Base-by-base conservation (phyloP, 2,329 filamentous ascomycete genomes). In the Ophiosphaerella narmari region DNA sequence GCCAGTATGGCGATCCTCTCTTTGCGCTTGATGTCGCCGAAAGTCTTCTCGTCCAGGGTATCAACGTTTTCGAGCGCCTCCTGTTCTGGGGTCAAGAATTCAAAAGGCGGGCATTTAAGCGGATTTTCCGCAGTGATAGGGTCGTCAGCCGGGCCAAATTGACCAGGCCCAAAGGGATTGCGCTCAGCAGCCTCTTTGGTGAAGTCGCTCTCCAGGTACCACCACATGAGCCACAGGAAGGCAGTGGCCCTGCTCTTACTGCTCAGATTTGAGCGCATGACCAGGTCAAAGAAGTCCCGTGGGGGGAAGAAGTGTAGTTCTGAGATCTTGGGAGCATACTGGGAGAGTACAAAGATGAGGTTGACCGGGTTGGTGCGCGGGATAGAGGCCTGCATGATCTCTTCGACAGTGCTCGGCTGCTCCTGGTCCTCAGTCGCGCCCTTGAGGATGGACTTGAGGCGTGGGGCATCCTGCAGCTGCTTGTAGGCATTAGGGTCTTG, bases 221-320 rank as follows among this genome's bases (percentile, higher is more conserved):
- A 97, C 94, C 94, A 99, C 86, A 99, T 95, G 56, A 99, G 79
- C 94, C 94, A 99, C 16, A 99, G 77, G 63, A 99, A 99, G 0
- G 93, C 93, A 38, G 79, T 86, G 1, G 94, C 92, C 55, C 94
- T 85, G 54, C 90, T 96, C 60, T 80, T 77, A 73, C 92, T 97
- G 49, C 87, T 90, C 53, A 91, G 82, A 21, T 89, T 88, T 1
- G 87, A 87, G 67, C 90, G 87, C 92, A 97, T 97, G 63, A 99
- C 88, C 13, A 99, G 82, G 66, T 99, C 94, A 72, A 97, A 96
- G 72, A 99, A 97, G 73, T 99, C 94, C 59, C 87, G 84, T 1
- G 86, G 85, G 5, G 86, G 82, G 9, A 88, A 88, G 70, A 99
- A 97, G 73, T 99, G 94, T 23, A 93, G 77, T 68, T 97, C 93